Evolutionary conservation across 139 green algal species (phyloP).

Genomic region (Nannochloris sp.): DNA sequence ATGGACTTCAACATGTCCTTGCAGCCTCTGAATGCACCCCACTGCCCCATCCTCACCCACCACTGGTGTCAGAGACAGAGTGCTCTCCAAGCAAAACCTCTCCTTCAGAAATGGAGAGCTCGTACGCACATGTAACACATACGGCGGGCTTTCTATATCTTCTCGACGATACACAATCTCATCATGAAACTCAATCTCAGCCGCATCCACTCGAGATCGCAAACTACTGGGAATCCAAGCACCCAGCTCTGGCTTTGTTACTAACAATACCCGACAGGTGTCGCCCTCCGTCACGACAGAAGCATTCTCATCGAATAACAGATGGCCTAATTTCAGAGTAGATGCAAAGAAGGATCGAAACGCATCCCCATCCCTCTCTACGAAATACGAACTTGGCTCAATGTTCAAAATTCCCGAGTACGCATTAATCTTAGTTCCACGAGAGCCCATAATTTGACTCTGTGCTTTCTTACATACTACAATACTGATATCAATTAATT

Average conservation of each 20-base stretch:
- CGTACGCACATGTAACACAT: slow-evolving; percentile 20
- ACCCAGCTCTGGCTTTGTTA: slow-evolving; percentile 33
- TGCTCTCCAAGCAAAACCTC: slow-evolving; percentile 17
- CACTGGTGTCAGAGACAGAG: not conserved
- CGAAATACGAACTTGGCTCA: slow-evolving; percentile 11
- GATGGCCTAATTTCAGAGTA: not conserved
- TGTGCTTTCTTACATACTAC: too few relatives aligned
- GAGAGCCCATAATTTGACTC: too few relatives aligned
- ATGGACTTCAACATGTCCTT: slow-evolving; percentile 18
- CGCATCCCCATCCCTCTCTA: slow-evolving; percentile 27
- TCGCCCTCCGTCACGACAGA: not conserved
- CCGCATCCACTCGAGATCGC: not conserved
- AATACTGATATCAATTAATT: too few relatives aligned
- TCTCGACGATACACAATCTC: slow-evolving; percentile 19
- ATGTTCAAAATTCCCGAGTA: too few relatives aligned
- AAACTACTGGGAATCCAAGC: slow-evolving; percentile 20
- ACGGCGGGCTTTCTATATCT: slow-evolving; percentile 15
- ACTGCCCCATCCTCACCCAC: not conserved
- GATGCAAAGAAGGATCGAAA: slow-evolving; percentile 23
- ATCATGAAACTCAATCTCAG: slow-evolving; percentile 17
- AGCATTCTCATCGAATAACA: not conserved
- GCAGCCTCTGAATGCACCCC: slow-evolving; percentile 10
- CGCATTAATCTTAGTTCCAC: too few relatives aligned
- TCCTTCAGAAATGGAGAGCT: slow-evolving; percentile 20
- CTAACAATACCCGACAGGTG: slow-evolving; percentile 17